phyloP scores from a whole-genome alignment of 164 flowering plant genomes.

The Cinnamomum micranthum region DNA sequence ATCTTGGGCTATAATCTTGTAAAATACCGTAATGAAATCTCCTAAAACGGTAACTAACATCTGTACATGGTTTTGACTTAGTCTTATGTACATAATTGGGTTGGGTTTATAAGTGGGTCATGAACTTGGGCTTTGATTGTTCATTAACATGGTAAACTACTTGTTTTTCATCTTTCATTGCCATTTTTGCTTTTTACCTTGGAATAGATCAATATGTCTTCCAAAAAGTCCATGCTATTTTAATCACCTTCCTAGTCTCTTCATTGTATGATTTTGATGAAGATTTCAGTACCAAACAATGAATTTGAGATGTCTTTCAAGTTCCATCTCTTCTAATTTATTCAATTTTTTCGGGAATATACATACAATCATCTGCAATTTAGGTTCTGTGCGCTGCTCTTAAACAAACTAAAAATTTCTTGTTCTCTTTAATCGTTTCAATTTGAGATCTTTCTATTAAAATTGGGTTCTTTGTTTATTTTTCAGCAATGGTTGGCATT shows the following conservation, averaged over 20 bases:
- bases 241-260: too few relatives aligned
- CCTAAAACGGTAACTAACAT: too few relatives aligned
- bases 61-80: too few relatives aligned
- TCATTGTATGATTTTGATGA: too few relatives aligned
- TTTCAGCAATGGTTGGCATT: conserved; percentile 88
- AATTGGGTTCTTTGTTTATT: background rate
- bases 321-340: background rate
- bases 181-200: background rate
- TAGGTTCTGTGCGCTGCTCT: conserved; percentile 36
- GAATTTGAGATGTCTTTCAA: background rate
- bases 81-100: too few relatives aligned
- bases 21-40: too few relatives aligned
- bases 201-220: background rate
- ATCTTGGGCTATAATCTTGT: too few relatives aligned
- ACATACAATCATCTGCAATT: conserved; percentile 79
- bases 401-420: too few relatives aligned
- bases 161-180: conserved; percentile 1
- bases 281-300: too few relatives aligned
- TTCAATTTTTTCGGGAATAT: conserved; percentile 52
- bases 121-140: too few relatives aligned
- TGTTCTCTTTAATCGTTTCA: background rate
- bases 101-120: too few relatives aligned
- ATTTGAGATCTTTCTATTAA: conserved; percentile 4
- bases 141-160: conserved; percentile 68
- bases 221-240: background rate